Evolutionary conservation across 2,329 filamentous ascomycete genomes (phyloP).

Genomic region (Aureobasidium lini): DNA sequence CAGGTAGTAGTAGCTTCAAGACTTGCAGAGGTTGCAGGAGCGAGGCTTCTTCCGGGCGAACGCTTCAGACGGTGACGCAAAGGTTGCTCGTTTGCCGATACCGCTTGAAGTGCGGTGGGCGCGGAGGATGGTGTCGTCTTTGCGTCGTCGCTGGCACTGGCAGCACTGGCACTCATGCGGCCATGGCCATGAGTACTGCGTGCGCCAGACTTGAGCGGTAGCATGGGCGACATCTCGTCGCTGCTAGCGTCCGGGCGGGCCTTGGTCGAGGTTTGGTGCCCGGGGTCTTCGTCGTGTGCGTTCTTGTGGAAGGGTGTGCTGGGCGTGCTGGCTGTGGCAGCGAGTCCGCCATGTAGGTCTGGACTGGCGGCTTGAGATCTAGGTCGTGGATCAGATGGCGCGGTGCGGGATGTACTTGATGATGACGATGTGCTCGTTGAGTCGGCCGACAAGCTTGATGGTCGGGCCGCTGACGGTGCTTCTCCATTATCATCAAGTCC

Average conservation of each 20-base stretch:
- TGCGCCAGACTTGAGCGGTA: not conserved
- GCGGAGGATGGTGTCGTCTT: no score
- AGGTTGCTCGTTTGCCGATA: not conserved
- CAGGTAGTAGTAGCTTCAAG: not conserved
- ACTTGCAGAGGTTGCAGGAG: not conserved
- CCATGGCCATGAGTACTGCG: not conserved
- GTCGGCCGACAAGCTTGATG: slow-evolving; percentile 1
- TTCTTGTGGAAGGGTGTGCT: not conserved
- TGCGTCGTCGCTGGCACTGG: not conserved
- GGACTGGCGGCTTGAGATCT: not conserved
- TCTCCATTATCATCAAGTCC: not conserved
- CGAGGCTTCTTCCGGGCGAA: not conserved
- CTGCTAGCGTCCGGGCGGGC: not conserved
- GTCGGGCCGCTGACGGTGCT: not conserved
- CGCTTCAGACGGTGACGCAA: not conserved
- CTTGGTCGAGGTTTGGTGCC: not conserved
- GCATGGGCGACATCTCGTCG: not conserved
- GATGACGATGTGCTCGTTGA: slow-evolving; percentile 4
- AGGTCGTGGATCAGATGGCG: not conserved
- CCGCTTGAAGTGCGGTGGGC: not conserved
- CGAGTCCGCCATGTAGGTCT: not conserved
- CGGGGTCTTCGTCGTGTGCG: not conserved
- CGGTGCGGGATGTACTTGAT: not conserved
- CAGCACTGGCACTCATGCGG: not conserved
- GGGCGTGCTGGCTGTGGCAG: not conserved